A percentile compares a stretch with the other conserved stretches of the same genome.
Conservation (phyloP, 805 yeast species). For the Candida maltosa region DNA sequence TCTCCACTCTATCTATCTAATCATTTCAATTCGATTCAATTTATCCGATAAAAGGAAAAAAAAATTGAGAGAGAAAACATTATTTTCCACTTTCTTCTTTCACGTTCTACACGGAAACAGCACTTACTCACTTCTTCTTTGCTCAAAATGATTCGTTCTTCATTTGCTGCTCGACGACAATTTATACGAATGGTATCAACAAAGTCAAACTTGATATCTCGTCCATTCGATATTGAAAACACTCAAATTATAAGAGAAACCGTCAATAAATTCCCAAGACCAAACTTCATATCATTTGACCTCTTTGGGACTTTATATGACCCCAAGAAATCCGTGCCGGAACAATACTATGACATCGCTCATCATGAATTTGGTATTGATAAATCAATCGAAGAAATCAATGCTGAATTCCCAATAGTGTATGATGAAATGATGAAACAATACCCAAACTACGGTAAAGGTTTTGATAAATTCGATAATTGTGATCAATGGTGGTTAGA, state of each 20-base stretch:
- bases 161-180: too few relatives aligned
- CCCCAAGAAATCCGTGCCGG: conserved; percentile 50
- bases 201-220: conserved; percentile 11
- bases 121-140: too few relatives aligned
- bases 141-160: too few relatives aligned
- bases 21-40: too few relatives aligned
- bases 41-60: too few relatives aligned
- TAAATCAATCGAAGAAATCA: conserved; percentile 21
- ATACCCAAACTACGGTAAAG: conserved; percentile 66
- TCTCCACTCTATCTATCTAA: too few relatives aligned
- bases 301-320: conserved; percentile 66
- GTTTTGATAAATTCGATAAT: conserved; percentile 14
- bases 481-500: conserved; percentile 57
- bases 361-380: conserved; percentile 37
- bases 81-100: too few relatives aligned
- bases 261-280: conserved; percentile 28
- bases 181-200: conserved; percentile 2
- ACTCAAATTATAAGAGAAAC: conserved; percentile 24
- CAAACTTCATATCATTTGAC: conserved; percentile 58
- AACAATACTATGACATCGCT: conserved; percentile 53
- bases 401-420: conserved; percentile 21
- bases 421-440: conserved; percentile 32
- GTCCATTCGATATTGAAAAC: conserved; percentile 22
- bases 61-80: too few relatives aligned
- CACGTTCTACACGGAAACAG: too few relatives aligned